Conservation (phyloP, 345 rosid genomes). For the Lumnitzera racemosa region DNA sequence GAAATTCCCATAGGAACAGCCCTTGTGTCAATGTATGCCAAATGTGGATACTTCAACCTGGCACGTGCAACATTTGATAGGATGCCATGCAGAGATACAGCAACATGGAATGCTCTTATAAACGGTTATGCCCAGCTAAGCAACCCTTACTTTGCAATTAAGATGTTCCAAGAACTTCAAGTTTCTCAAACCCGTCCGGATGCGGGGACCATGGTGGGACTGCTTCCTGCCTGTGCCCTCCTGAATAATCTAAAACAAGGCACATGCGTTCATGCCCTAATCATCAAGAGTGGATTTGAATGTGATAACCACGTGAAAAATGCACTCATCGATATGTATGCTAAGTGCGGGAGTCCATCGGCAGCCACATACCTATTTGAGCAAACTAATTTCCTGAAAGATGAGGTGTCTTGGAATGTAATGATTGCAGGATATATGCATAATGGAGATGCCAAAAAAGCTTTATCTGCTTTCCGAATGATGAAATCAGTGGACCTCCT, state of each 20-base stretch:
- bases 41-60: conserved; percentile 28
- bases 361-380: conserved; percentile 37
- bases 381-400: conserved; percentile 24
- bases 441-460: conserved; percentile 42
- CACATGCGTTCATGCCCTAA: conserved; percentile 30
- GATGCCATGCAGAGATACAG: conserved; percentile 42
- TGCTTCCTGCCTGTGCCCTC: conserved; percentile 42
- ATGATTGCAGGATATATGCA: conserved; percentile 47
- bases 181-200: conserved; percentile 30
- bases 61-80: conserved; percentile 33
- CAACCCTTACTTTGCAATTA: conserved; percentile 24
- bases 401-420: conserved; percentile 49
- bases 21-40: conserved; percentile 53
- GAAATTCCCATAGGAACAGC: conserved; percentile 41
- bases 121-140: conserved; percentile 41
- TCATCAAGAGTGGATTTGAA: conserved; percentile 39
- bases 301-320: conserved; percentile 35
- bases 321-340: conserved; percentile 52
- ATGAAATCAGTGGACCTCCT: conserved; percentile 36
- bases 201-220: conserved; percentile 48
- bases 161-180: conserved; percentile 30
- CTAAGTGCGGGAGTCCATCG: conserved; percentile 43
- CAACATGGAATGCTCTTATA: conserved; percentile 51
- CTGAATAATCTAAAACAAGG: conserved; percentile 31
- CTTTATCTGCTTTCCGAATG: conserved; percentile 30